Evolutionary conservation across 1,139 yeast genomes (phyloP).

Genomic region (Zhuliangozyma parablackwelliae): DNA sequence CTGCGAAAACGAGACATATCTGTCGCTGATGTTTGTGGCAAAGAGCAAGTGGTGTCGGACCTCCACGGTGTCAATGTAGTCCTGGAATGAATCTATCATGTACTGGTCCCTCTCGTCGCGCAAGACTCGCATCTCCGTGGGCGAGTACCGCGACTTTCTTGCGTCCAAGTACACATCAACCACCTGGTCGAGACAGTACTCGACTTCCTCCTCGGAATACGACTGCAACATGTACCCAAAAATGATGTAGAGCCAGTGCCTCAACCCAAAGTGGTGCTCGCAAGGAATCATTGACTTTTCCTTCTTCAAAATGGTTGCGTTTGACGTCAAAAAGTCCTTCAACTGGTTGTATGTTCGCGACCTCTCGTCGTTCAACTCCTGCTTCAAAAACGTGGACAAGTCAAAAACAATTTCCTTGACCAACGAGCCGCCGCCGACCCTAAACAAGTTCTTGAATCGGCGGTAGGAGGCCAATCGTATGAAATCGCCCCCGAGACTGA

Average conservation of each 20-base stretch:
- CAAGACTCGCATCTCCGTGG: slow-evolving; percentile 5
- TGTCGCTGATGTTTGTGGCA: background rate
- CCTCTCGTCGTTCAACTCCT: slow-evolving; percentile 20
- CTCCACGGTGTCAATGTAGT: slow-evolving; percentile 20
- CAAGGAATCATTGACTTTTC: slow-evolving; percentile 8
- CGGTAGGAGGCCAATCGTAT: slow-evolving; percentile 33
- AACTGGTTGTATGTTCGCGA: slow-evolving; percentile 19
- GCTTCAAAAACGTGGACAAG: slow-evolving; percentile 31
- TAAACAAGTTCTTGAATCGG: slow-evolving; percentile 26
- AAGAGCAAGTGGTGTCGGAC: slow-evolving; percentile 9
- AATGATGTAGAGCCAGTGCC: slow-evolving; percentile 31
- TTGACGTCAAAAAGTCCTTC: slow-evolving; percentile 18
- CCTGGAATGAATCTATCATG: slow-evolving; percentile 13
- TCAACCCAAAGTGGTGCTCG: slow-evolving; percentile 14
- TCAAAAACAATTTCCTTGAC: slow-evolving; percentile 35
- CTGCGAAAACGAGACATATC: slow-evolving; percentile 22
- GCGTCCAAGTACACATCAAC: slow-evolving; percentile 28
- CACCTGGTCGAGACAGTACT: slow-evolving; percentile 26
- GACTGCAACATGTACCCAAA: slow-evolving; percentile 33
- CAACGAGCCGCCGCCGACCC: slow-evolving; percentile 32
- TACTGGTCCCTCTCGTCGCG: slow-evolving; percentile 10
- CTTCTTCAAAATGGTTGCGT: slow-evolving; percentile 10
- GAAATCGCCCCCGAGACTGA: slow-evolving; percentile 33
- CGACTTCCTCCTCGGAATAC: slow-evolving; percentile 20
- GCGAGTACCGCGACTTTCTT: slow-evolving; percentile 8